A percentile compares a stretch with the other conserved stretches of the same genome.
These are phyloP conservation scores for Didymosphaeria variabile DNA, from an alignment of 2,329 filamentous ascomycete genomes.

Conservation along the genomic window DNA sequence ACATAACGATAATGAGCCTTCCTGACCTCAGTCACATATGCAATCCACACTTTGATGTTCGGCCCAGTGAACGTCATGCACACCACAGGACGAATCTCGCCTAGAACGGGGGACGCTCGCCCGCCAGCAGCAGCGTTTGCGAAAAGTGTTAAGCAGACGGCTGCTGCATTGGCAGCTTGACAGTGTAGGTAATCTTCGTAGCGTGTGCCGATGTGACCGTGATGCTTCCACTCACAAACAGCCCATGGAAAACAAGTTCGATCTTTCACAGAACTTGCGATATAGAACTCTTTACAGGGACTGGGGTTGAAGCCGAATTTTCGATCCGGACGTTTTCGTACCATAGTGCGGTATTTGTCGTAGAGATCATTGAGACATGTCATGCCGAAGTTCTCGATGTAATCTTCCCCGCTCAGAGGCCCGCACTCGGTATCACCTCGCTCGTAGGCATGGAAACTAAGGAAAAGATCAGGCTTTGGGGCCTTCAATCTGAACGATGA, in stretches of 20 bases:
- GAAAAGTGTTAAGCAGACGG: constrained; percentile 2
- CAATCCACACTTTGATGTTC: neutral
- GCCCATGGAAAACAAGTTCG: constrained; percentile 7
- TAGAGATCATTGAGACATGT: neutral
- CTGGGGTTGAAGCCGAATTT: constrained; percentile 1
- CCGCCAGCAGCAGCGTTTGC: constrained; percentile 4
- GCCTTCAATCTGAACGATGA: neutral
- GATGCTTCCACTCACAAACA: constrained; percentile 8
- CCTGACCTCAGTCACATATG: neutral
- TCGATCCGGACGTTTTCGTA: neutral
- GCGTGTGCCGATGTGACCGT: neutral
- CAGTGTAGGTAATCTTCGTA: neutral
- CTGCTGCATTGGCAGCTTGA: constrained; percentile 6
- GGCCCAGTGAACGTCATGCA: constrained; percentile 1
- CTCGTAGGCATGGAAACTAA: neutral
- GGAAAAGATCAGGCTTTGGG: constrained; percentile 2
- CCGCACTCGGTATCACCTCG: neutral
- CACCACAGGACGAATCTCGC: constrained; percentile 2
- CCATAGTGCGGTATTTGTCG: neutral
- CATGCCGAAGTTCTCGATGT: constrained; percentile 3
- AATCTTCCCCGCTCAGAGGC: constrained; percentile 1
- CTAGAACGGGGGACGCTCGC: neutral
- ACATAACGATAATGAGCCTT: neutral
- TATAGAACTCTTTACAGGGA: neutral
- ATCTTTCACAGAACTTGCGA: neutral